These are phyloP conservation scores for Carex kokanica DNA, from an alignment of 176 grass and related monocot species.

Conservation along the genomic window DNA sequence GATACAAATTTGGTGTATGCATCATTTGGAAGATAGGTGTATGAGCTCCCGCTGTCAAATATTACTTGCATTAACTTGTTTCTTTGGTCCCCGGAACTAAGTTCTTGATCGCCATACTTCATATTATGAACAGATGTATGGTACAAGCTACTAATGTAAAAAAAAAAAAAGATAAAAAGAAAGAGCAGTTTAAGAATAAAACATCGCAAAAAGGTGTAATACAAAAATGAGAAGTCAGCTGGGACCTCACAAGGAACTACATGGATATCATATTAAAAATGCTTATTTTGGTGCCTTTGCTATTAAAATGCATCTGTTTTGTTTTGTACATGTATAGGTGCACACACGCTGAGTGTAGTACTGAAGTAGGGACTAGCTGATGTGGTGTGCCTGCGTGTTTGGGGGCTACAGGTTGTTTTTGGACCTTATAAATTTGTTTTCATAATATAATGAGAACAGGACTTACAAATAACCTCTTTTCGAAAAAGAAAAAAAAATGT, in stretches of 20 bases:
- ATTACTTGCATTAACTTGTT: constrained; percentile 61
- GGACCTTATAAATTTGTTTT: background rate
- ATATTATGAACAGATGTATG: constrained; percentile 55
- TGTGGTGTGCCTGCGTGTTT: too few relatives aligned
- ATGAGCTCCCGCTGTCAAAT: constrained; percentile 95
- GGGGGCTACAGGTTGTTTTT: background rate
- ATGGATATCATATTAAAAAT: background rate
- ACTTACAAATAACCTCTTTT: background rate
- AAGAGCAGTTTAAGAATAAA: background rate
- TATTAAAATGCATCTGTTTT: background rate
- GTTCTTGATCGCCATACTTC: constrained; percentile 56
- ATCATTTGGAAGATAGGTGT: constrained; percentile 90
- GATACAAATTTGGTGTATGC: constrained; percentile 63
- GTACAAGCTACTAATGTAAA: constrained; percentile 57
- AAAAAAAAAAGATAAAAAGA: background rate
- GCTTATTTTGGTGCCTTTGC: background rate
- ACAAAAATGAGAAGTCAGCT: background rate
- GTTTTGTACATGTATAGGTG: background rate
- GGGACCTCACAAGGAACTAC: background rate
- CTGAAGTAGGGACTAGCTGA: background rate
- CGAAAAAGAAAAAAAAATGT: background rate
- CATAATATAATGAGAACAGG: background rate
- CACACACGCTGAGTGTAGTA: background rate
- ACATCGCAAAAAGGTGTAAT: background rate
- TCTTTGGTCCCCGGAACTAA: constrained; percentile 33